Base-by-base conservation (phyloP, 2,329 filamentous ascomycete species). In the Cytospora schulzeri region DNA sequence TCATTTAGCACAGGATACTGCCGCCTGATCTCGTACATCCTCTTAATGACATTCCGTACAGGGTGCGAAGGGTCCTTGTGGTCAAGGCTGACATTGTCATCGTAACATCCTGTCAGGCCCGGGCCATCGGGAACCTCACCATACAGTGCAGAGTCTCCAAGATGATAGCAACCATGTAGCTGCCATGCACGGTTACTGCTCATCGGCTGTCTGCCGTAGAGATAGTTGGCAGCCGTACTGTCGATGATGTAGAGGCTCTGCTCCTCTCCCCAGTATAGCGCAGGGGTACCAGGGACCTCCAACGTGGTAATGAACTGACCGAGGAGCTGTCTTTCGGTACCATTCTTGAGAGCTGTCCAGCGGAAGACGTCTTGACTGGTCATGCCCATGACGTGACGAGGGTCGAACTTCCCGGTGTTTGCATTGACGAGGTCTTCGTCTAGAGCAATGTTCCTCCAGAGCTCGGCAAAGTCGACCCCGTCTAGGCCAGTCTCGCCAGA, bases 291-390 rank as follows among this genome's bases (percentile, higher is more conserved):
- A 0, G 86, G 86, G 71, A 88, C 77, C 57, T 86, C 76, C 50
- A 88, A 71, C 1, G 84, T 85, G 1, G 82, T 84, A 57, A 89
- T 80, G 69, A 86, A 88, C 33, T 83, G 77, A 3, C 78, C 86
- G 1, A 88, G 74, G 3, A 88, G 74, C 70, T 84, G 81, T 51
- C 83, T 79, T 69, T 87, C 79, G 0, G 82, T 81, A 2, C 86
- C 86, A 64, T 83, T 79, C 52, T 79, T 76, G 41, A 89, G 77
- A 7, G 84, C 79, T 3, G 86, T 86, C 86, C 86, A 89, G 26
- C 86, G 79, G 69, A 89, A 85, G 3, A 88, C 84, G 70, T 89
- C 86, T 74, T 89, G 86, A 69, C 88, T 88, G 2, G 85, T 86
- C 4, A 81, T 80, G 31, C 86, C 86, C 69, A 83, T 87, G 77